A percentile compares a stretch with the other conserved stretches of the same genome.
phyloP scores from a whole-genome alignment of 139 green algal species.

The Chlorella ohadii region DNA sequence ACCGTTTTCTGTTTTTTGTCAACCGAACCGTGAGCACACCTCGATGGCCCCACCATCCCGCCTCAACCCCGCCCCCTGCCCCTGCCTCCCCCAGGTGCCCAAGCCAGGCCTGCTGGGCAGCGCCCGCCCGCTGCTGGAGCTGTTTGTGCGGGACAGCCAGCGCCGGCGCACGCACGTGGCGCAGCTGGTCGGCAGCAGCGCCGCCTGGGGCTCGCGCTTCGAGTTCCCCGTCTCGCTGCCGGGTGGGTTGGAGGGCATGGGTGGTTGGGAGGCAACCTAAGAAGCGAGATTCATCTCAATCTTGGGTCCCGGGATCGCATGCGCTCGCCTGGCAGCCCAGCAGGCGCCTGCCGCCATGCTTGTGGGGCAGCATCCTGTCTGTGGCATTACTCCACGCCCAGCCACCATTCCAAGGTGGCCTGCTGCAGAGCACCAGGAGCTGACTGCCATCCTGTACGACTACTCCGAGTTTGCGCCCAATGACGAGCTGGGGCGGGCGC shows the following conservation, averaged over 20 bases:
- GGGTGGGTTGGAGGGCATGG: not conserved
- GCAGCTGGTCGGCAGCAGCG: not conserved
- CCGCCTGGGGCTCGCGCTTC: not conserved
- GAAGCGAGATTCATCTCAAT: too few relatives aligned
- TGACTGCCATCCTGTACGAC: not conserved
- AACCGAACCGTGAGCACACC: too few relatives aligned
- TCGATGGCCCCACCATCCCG: too few relatives aligned
- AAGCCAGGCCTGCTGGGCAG: not conserved
- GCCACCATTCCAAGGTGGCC: not conserved
- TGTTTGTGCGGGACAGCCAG: conserved; percentile 13
- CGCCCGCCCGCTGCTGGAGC: conserved; percentile 1
- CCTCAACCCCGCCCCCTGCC: too few relatives aligned
- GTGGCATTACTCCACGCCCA: too few relatives aligned
- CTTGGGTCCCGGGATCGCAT: too few relatives aligned
- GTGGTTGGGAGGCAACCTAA: too few relatives aligned
- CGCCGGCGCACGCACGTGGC: not conserved
- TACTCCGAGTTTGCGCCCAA: not conserved
- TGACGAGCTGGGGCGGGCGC: conserved; percentile 1
- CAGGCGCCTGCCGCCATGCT: too few relatives aligned
- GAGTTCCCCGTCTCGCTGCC: conserved; percentile 8
- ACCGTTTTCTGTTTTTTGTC: too few relatives aligned
- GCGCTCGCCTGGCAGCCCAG: too few relatives aligned
- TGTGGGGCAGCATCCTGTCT: too few relatives aligned
- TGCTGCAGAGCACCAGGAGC: conserved; percentile 12
- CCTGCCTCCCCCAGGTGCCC: not conserved